Percentiles rank a stretch among this genome's conserved stretches.
Conservation (phyloP, 768 basidiomycete genomes). For the Pisolithus marmoratus region DNA sequence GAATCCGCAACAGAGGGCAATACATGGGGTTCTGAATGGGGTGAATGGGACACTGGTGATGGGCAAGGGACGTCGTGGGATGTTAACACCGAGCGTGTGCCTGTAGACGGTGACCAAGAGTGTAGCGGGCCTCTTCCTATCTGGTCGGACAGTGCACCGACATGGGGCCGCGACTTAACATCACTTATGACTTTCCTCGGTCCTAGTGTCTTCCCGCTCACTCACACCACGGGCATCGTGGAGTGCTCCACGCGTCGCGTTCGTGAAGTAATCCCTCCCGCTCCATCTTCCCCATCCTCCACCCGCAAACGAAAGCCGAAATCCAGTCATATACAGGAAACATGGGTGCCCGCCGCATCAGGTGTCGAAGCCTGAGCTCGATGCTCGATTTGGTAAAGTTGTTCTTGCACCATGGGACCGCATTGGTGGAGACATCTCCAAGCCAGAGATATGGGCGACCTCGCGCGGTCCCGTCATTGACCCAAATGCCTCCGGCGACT, state of each 20-base stretch:
- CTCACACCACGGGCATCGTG: slow-evolving; percentile 60
- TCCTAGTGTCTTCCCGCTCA: slow-evolving; percentile 49
- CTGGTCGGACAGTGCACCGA: slow-evolving; percentile 13
- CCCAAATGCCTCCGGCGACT: slow-evolving; percentile 10
- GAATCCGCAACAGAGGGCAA: background rate
- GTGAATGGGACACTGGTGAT: slow-evolving; percentile 7
- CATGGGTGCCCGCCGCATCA: slow-evolving; percentile 16
- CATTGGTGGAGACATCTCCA: slow-evolving; percentile 33
- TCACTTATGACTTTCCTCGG: slow-evolving; percentile 45
- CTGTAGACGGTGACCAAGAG: slow-evolving; percentile 1
- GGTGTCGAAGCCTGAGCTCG: slow-evolving; percentile 45
- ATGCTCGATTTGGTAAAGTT: slow-evolving; percentile 41
- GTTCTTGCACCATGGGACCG: slow-evolving; percentile 51
- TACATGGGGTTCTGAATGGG: slow-evolving; percentile 2
- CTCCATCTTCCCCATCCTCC: slow-evolving; percentile 10
- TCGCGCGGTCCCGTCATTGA: slow-evolving; percentile 34
- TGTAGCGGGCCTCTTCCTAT: background rate
- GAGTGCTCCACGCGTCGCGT: slow-evolving; percentile 61
- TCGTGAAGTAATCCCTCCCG: slow-evolving; percentile 38
- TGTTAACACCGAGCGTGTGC: slow-evolving; percentile 1
- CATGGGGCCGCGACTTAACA: slow-evolving; percentile 18
- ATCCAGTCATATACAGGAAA: slow-evolving; percentile 2
- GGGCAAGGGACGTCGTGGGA: slow-evolving; percentile 7
- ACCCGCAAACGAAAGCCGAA: background rate
- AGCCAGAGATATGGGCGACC: slow-evolving; percentile 29